Evolutionary conservation across 2,329 filamentous ascomycete species (phyloP), one percentile per base, ranked within the genome.

Genomic region (Xylaria sp.): DNA sequence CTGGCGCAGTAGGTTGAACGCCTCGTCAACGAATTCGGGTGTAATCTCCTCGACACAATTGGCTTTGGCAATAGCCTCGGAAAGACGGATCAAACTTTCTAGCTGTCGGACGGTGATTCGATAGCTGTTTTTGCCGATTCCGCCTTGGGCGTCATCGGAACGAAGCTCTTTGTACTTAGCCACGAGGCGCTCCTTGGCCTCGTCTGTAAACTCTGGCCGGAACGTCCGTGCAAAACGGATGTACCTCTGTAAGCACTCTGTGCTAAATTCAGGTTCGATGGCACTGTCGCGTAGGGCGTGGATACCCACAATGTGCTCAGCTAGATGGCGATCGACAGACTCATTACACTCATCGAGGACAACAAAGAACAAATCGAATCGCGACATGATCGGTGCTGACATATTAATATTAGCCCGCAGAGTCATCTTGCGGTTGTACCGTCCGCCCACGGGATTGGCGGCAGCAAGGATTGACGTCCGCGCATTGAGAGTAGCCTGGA

Each of bases 351-450:
- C 96, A 79, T 99, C 96, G 0, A 98, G 88, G 31, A 99, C 92
- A 62, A 99, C 94, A 78, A 99, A 99, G 87, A 99, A 99, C 10
- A 99, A 86, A 84, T 99, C 96, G 81, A 99, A 99, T 85, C 96
- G 93, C 62, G 93, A 97, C 96, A 99, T 99, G 84, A 99, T 99
- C 67, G 96, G 96, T 1, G 96, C 96, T 31, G 92, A 95, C 93
- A 99, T 97, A 83, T 98, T 98, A 82, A 99, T 95, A 80, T 99
- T 99, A 71, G 93, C 90, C 60, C 96, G 89, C 6, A 99, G 87
- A 0, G 96, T 97, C 0, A 92, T 91, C 84, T 98, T 99, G 76
- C 95, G 92, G 83, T 99, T 97, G 82, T 99, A 97, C n/a, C 96
- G 90, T 13, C 96, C 96, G 33, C 93, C 93, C 4, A 99, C 93